These are phyloP conservation scores for Eutypella sp. DNA, from an alignment of 2,329 filamentous ascomycete species.

Conservation along the genomic window DNA sequence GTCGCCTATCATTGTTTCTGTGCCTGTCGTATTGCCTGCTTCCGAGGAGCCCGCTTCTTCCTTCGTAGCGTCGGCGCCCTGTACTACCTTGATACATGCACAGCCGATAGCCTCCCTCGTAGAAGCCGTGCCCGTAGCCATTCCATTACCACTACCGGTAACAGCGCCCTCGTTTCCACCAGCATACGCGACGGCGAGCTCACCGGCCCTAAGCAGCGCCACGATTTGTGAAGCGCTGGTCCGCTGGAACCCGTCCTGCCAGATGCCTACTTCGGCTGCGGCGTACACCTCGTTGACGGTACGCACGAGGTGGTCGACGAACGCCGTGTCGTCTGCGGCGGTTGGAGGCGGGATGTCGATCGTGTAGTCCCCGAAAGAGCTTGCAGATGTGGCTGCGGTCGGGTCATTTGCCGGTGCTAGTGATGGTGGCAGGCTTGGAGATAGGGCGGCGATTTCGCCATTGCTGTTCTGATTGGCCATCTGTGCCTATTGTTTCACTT, in stretches of 20 bases:
- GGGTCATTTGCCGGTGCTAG: no score
- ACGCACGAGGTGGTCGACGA: constrained; percentile 9
- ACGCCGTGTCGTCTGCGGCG: constrained; percentile 10
- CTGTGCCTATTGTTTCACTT: no score
- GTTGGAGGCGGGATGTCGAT: constrained; percentile 13
- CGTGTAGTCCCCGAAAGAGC: not conserved
- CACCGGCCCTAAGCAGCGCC: constrained; percentile 13
- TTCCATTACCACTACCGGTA: no score
- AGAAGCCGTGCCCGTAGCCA: no score
- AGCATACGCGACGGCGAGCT: constrained; percentile 18
- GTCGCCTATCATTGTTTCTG: constrained; percentile 11
- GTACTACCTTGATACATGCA: constrained; percentile 16
- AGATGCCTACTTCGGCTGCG: constrained; percentile 54
- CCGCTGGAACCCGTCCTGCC: constrained; percentile 17
- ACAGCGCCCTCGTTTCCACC: no score
- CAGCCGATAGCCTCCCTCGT: constrained; percentile 21
- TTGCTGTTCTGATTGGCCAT: no score
- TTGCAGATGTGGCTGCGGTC: not conserved
- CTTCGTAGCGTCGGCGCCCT: not conserved
- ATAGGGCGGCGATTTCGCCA: no score
- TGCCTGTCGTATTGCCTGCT: no score
- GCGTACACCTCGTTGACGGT: constrained; percentile 32
- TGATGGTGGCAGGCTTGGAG: no score
- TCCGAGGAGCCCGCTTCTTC: no score
- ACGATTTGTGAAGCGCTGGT: constrained; percentile 16